phyloP scores from a whole-genome alignment of 179 eudicot species.

The Pouteria campechiana region DNA sequence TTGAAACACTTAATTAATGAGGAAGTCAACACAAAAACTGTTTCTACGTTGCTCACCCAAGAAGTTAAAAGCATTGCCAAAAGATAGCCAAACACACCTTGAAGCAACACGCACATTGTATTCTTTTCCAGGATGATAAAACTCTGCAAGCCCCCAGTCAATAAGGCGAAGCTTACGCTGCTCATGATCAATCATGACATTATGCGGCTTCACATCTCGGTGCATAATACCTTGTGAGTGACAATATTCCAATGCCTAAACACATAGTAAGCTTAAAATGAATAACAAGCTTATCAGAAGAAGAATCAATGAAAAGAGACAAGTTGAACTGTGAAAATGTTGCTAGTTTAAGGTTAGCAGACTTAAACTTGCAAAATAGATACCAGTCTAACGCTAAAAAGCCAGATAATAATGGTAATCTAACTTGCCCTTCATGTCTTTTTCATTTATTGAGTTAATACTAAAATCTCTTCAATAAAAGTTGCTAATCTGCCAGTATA shows the following conservation, averaged over 20 bases:
- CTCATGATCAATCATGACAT: conserved; percentile 96
- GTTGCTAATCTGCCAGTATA: neutral
- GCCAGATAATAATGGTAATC: no score
- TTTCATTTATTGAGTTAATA: no score
- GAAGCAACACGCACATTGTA: conserved; percentile 96
- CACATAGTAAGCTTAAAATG: conserved; percentile 1
- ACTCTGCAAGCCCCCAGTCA: conserved; percentile 98
- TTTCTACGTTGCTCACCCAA: no score
- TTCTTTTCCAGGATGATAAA: conserved; percentile 84
- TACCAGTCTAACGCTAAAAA: no score
- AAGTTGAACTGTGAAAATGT: neutral
- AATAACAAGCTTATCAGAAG: neutral
- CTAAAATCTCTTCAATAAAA: neutral
- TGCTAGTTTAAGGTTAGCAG: no score
- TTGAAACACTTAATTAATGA: no score
- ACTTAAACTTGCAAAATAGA: no score
- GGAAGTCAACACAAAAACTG: no score
- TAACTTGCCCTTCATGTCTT: no score
- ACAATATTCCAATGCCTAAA: conserved; percentile 79
- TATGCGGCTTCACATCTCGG: conserved; percentile 92
- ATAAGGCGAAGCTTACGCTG: conserved; percentile 83
- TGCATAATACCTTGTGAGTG: conserved; percentile 97
- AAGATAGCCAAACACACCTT: conserved; percentile 50
- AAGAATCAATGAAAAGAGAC: neutral
- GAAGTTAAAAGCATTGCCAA: no score